Base-by-base conservation (phyloP, 2,329 filamentous ascomycete genomes). In the Graphilbum fragrans region DNA sequence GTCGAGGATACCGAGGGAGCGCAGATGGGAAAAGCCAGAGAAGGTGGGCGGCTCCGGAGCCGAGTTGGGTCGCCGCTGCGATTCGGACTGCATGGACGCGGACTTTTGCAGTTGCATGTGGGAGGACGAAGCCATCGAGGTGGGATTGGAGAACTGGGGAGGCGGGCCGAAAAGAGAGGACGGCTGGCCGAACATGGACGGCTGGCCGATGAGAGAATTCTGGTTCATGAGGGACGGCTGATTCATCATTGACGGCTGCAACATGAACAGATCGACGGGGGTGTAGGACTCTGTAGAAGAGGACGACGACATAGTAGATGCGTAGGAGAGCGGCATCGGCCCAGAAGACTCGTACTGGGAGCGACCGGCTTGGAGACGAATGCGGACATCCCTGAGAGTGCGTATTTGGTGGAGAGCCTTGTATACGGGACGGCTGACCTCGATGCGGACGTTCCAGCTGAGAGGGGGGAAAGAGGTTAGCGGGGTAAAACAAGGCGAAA, bases 371-470 rank as follows among this genome's bases (percentile, higher is more conserved):
- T 79, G 76, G 56, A 80, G 64, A 42, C 77, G 70, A 35, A 81
- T 52, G 47, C 77, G 71, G 12, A 81, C 50, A 45, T 70, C 59
- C 42, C 65, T 64, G 22, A 81, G 61, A 7, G 67, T 62, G 17
- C 58, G 45, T 42, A 78, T 72, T 27, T 63, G 56, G 52, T 78
- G 75, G 11, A 81, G 60, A 27, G 66, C 65, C 43, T 64, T 64
- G 56, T 75, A 80, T 5, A 80, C 66, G 2, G 66, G 66, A 6
- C 72, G 63, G 52, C 69, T 76, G 10, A 81, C 63, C 53, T 80
- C 76, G 41, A 81, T 69, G 7, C 74, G 67, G 41, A 80, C 72
- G 52, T 80, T 77, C 77, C 77, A 81, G 47, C 70, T 77, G 41
- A 20, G 14, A 2, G 29, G 12, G 4, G 7, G n/a, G 32, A 34